These are phyloP conservation scores for Trichocladium uniseriatum DNA, from an alignment of 495 filamentous ascomycete species.

Conservation along the genomic window DNA sequence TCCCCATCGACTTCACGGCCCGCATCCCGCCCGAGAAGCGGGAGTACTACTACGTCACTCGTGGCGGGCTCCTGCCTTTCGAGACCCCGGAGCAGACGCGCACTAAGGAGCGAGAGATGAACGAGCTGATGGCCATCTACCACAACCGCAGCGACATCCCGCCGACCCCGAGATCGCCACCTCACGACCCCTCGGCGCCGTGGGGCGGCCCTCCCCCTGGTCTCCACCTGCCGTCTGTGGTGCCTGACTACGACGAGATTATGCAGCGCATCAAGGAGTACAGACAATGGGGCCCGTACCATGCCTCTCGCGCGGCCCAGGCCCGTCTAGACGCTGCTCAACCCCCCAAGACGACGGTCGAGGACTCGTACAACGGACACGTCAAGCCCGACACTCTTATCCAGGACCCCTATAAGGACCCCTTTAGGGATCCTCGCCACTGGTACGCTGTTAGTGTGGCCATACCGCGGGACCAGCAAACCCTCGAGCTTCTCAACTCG, in stretches of 20 bases:
- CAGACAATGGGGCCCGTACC: slow-evolving; percentile 7
- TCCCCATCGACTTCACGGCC: slow-evolving; percentile 44
- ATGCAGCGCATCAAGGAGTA: slow-evolving; percentile 19
- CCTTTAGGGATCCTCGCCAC: not conserved
- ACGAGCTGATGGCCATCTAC: slow-evolving; percentile 79
- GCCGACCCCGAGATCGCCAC: slow-evolving; percentile 63
- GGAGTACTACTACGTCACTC: slow-evolving; percentile 48
- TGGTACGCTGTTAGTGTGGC: slow-evolving; percentile 4
- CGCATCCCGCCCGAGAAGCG: slow-evolving; percentile 43
- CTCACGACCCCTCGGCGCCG: slow-evolving; percentile 19
- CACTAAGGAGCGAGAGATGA: slow-evolving; percentile 63
- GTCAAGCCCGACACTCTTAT: not conserved
- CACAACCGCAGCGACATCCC: slow-evolving; percentile 66
- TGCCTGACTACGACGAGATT: slow-evolving; percentile 24
- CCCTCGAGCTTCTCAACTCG: slow-evolving; percentile 25
- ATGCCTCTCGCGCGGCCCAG: slow-evolving; percentile 13
- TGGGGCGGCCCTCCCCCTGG: slow-evolving; percentile 4
- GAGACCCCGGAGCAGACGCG: slow-evolving; percentile 55
- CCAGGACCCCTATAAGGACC: not conserved
- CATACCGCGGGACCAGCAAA: slow-evolving; percentile 18
- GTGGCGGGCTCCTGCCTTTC: slow-evolving; percentile 51
- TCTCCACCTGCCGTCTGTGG: slow-evolving; percentile 10
- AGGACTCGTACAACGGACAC: slow-evolving; percentile 7
- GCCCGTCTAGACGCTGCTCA: slow-evolving; percentile 11
- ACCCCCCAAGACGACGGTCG: no score